Base-by-base conservation (phyloP, 1,284 basidiomycete genomes). In the Melampsora americana region DNA sequence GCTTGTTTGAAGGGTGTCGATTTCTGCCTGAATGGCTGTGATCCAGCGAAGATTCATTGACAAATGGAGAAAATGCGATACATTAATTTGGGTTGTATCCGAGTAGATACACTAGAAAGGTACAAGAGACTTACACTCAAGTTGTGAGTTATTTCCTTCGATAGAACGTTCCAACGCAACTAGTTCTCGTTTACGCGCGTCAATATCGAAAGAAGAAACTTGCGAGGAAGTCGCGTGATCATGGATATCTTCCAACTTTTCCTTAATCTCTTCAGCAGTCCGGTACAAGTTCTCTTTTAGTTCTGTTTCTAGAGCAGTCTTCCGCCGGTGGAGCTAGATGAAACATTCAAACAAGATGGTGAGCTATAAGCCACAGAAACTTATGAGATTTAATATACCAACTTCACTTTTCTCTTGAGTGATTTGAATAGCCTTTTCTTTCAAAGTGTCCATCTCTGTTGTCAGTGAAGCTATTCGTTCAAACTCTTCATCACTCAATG, bases 271-370 rank as follows among this genome's bases (percentile, higher is more conserved):
- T 72, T 93, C 90, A 53, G 88, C 86, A 18, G 90, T 87, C 3
- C 94, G 87, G 23, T 89, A 86, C 20, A 98, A 86, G 79, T 90
- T 90, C 82, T 99, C 95, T 78, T 91, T 92, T 44, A 99, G 86
- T 83, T 99, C 95, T 69, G 98, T 95, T 82, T 97, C 92, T 28
- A 97, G 84, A 16, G 89, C 84, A 80, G 89, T 92, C 83, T 92
- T 93, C 78, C 87, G 87, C 28, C 89, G 87, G 50, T 90, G 89
- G 73, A 95, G 84, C 92, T 96, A 78, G 14, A 30, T 50, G 64
- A 53, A 66, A 26, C 16, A 46, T 66, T 26, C 16, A 35, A 66
- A 28, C 14, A 64, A n/a, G n/a, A 64, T 64, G 61, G 61, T 26
- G 32, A 64, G 61, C 20, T n/a, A 1, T 48, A 6, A 32, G 23